A percentile compares a stretch with the other conserved stretches of the same genome.
Conservation (phyloP, 148 eudicot species). For the Euryodendron excelsum region DNA sequence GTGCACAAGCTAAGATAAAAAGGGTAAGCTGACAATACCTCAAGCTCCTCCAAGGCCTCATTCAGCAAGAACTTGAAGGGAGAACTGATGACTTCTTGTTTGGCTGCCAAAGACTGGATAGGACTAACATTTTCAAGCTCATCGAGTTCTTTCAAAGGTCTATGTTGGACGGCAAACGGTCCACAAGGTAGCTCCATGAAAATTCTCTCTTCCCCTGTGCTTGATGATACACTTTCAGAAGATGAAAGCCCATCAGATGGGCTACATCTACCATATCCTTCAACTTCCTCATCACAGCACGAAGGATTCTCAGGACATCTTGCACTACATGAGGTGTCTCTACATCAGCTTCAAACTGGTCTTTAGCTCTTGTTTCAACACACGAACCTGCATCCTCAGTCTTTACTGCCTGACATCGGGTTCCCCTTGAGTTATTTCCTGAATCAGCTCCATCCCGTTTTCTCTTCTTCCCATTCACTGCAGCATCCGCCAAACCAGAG, state of each 20-base stretch:
- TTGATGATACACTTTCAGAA: background rate
- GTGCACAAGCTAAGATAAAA: background rate
- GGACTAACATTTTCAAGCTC: background rate
- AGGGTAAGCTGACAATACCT: slow-evolving; percentile 21
- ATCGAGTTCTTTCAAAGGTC: background rate
- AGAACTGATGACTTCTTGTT: slow-evolving; percentile 13
- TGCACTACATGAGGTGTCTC: background rate
- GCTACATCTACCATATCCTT: slow-evolving; percentile 5
- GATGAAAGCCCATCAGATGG: background rate
- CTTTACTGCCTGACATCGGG: background rate
- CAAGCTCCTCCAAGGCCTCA: slow-evolving; percentile 32
- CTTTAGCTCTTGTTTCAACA: slow-evolving; percentile 6
- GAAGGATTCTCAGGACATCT: background rate
- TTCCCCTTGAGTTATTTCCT: slow-evolving; percentile 10
- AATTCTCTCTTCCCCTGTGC: slow-evolving; percentile 9
- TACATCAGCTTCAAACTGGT: background rate
- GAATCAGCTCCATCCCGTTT: slow-evolving; percentile 19
- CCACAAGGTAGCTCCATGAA: slow-evolving; percentile 5
- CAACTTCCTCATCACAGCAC: background rate
- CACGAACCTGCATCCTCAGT: slow-evolving; percentile 3
- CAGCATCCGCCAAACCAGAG: background rate
- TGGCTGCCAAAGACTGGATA: background rate
- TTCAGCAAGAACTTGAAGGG: slow-evolving; percentile 13
- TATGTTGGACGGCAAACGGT: background rate
- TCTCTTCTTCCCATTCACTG: slow-evolving; percentile 15